Conservation (phyloP, 1,284 basidiomycete species). For the Amylostereum areolatum region DNA sequence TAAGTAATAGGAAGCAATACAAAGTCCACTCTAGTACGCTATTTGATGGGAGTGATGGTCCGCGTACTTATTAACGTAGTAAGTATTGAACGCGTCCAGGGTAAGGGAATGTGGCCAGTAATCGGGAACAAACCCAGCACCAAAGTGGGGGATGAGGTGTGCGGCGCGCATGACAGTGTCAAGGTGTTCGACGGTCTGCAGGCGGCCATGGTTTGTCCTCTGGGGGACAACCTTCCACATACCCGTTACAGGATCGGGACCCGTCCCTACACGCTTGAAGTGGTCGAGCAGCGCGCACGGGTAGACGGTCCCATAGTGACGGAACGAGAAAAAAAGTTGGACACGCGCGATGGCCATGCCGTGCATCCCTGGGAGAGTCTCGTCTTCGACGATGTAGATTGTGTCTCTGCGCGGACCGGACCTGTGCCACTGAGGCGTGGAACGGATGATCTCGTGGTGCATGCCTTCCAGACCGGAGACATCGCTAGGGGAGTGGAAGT, state of each 20-base stretch:
- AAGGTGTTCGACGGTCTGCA: background rate
- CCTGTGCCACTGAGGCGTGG: background rate
- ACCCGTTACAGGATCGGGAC: constrained; percentile 2
- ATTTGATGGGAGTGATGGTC: constrained; percentile 7
- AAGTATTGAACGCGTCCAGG: constrained; percentile 3
- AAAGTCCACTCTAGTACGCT: too few relatives aligned
- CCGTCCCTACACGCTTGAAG: background rate
- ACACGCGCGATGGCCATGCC: constrained; percentile 2
- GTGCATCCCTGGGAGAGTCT: background rate
- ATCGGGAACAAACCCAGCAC: background rate
- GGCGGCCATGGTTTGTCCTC: background rate
- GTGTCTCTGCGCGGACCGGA: background rate
- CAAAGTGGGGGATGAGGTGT: constrained; percentile 3
- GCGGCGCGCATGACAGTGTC: constrained; percentile 4
- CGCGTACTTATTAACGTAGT: constrained; percentile 8
- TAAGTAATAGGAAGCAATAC: too few relatives aligned
- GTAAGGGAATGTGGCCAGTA: background rate
- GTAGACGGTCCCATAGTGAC: background rate
- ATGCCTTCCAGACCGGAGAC: constrained; percentile 5
- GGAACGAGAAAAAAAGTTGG: background rate
- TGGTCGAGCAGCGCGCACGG: constrained; percentile 1
- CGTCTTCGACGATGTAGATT: background rate
- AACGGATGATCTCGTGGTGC: constrained; percentile 8
- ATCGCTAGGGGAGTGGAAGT: constrained; percentile 10
- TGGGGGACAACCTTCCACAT: constrained; percentile 3